Conservation (phyloP, 2,329 filamentous ascomycete genomes). For the Cladorrhinum sp. region DNA sequence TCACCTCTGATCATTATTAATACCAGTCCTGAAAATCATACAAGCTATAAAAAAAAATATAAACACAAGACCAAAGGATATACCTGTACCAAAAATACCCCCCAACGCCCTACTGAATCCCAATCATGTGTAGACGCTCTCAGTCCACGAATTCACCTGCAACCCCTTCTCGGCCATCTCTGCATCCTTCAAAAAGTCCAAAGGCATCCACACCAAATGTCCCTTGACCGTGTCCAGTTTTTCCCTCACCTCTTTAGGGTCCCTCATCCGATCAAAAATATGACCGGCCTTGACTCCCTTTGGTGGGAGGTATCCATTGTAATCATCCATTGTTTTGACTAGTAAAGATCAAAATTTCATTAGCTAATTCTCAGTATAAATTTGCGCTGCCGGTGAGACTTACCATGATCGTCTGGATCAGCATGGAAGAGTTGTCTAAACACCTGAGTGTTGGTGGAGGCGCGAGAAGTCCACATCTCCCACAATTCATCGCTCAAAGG, state of each 20-base stretch:
- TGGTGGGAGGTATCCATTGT: constrained; percentile 72
- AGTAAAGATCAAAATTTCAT: neutral
- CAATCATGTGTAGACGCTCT: constrained; percentile 73
- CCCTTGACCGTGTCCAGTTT: constrained; percentile 80
- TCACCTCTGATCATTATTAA: too few relatives aligned
- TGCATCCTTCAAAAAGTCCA: constrained; percentile 79
- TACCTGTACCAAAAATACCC: too few relatives aligned
- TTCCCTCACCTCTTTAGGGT: constrained; percentile 66
- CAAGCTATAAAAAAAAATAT: too few relatives aligned
- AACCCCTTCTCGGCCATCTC: constrained; percentile 88
- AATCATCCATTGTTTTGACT: constrained; percentile 88
- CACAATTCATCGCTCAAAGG: constrained; percentile 66
- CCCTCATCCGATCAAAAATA: constrained; percentile 76
- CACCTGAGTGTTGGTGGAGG: constrained; percentile 68
- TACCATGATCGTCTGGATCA: constrained; percentile 83
- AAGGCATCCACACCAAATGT: constrained; percentile 92
- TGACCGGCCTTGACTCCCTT: constrained; percentile 77
- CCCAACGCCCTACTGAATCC: neutral
- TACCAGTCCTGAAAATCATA: too few relatives aligned
- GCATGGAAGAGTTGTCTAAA: constrained; percentile 82
- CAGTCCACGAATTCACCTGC: constrained; percentile 81
- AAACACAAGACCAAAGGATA: too few relatives aligned
- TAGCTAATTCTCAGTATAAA: neutral
- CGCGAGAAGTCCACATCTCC: constrained; percentile 65
- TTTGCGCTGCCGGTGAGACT: constrained; percentile 27